Evolutionary conservation across 345 rosid genomes (phyloP), one percentile per base, ranked within the genome.

Genomic region (Hibiscus mutabilis): DNA sequence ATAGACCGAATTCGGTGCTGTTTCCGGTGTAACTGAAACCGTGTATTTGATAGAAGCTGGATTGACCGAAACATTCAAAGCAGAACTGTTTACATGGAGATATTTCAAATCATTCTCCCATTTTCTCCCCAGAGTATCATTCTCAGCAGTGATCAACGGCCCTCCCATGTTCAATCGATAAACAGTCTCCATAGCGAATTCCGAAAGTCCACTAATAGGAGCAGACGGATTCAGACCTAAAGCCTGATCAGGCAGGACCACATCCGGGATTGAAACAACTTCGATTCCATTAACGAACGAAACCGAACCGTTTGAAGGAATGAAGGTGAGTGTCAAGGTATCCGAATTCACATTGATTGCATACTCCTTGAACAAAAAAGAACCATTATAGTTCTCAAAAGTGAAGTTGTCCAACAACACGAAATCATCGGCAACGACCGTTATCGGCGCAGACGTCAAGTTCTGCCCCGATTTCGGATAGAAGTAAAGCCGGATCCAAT

Each of bases 401-500:
- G 97, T 87, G 84, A 90, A 90, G 85, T 83, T 85, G 83, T 79
- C 86, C 83, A 95, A 72, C 82, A 95, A 97, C 69, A 92, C 97
- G 81, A 87, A 92, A 58, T 83, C 86, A 47, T 95, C 97, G 0
- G 97, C 79, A 56, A 83, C 86, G 12, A 88, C 97, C 1, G 92
- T 83, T 71, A 90, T 76, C 2, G 84, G 74, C 0, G 90, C 89
- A 59, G 92, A 80, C 46, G 74, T 69, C 82, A 92, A 71, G 81
- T 90, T 84, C 22, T 82, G 85, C 67, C 73, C 79, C 0, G 89
- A 79, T 70, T 59, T 84, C 18, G 85, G 96, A 29, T 77, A 82
- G 71, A 95, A 95, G 72, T 95, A 91, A 37, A 95, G 97, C 75
- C 99, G 97, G 88, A 95, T 68, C 99, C 99, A 95, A 82, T 92